A percentile compares a stretch with the other conserved stretches of the same genome.
These are phyloP conservation scores for Sinapis alba DNA, from an alignment of 441 rosid species.

Conservation along the genomic window DNA sequence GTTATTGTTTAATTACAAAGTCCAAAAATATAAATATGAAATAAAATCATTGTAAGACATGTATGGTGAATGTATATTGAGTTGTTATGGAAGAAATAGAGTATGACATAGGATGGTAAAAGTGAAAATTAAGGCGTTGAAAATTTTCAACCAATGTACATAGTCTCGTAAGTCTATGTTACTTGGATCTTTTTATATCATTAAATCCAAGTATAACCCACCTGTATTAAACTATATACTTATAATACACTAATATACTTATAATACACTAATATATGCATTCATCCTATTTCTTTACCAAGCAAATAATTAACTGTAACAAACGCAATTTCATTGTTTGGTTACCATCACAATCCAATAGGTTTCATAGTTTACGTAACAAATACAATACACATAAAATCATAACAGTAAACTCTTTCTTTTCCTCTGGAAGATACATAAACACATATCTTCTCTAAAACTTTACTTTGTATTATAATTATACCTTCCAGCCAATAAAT, in stretches of 20 bases:
- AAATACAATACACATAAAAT: conserved; percentile 17
- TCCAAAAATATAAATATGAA: no score
- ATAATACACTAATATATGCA: neutral
- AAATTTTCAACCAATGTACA: no score
- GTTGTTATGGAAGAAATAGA: no score
- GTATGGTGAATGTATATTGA: no score
- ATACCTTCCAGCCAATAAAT: conserved; percentile 45
- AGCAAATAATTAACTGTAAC: neutral
- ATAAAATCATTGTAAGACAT: no score
- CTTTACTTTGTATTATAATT: conserved; percentile 37
- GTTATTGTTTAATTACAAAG: no score
- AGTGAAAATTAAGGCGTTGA: no score
- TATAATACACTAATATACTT: neutral
- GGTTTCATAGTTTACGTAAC: conserved; percentile 1
- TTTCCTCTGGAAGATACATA: conserved; percentile 4
- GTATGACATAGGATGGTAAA: no score
- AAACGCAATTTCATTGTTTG: neutral
- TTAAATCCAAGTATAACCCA: neutral
- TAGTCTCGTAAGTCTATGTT: conserved; percentile 7
- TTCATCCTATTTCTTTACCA: neutral
- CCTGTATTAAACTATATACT: neutral
- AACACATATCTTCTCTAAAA: conserved; percentile 7
- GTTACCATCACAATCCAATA: neutral
- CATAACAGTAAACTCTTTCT: conserved; percentile 13
- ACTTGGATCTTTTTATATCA: neutral